Base-by-base conservation (phyloP, 2,329 filamentous ascomycete species). In the Talaromyces piceae region DNA sequence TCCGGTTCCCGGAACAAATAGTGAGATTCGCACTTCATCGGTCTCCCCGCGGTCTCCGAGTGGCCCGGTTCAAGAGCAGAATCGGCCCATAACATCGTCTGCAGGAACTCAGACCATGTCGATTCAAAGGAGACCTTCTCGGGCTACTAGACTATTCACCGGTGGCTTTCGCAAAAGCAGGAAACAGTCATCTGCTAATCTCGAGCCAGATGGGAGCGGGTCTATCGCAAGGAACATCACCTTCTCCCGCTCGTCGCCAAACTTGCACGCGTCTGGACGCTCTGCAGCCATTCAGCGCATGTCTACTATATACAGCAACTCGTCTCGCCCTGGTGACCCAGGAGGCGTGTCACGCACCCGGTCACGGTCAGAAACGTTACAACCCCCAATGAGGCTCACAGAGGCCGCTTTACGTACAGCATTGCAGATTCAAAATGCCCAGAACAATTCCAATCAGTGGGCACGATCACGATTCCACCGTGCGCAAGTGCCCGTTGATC, bases 281-380 rank as follows among this genome's bases (percentile, higher is more conserved):
- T 27, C 45, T 27, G 41, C 22, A 18, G 41, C 45, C 41, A 41
- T 43, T 26, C 49, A 50, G 23, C 53, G 39, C 46, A 53, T 46
- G 41, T 53, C 52, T 27, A 54, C 52, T 18, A 54, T 54, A 9
- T 51, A 54, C 37, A 54, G 52, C 30, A 51, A 50, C 9, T 47
- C 52, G 4, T 54, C 52, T 22, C 43, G 52, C 16, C 45, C 50
- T 37, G 18, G 47, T 45, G 51, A 52, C 13, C 51, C 49, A 16
- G 49, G 39, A 2, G 41, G 51, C 20, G 37, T 56, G 31, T 49
- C 47, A 5, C 46, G 54, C 7, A 56, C 55, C 31, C 56, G 58
- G 1, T 57, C 58, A 8, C 56, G 58, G 27, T 61, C 59, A 11
- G 55, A 61, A 33, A 58, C 56, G 26, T 41, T 56, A 2, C 57